Evolutionary conservation across 352 stramenopile genomes (phyloP).

Genomic region (Plasmopara muralis): DNA sequence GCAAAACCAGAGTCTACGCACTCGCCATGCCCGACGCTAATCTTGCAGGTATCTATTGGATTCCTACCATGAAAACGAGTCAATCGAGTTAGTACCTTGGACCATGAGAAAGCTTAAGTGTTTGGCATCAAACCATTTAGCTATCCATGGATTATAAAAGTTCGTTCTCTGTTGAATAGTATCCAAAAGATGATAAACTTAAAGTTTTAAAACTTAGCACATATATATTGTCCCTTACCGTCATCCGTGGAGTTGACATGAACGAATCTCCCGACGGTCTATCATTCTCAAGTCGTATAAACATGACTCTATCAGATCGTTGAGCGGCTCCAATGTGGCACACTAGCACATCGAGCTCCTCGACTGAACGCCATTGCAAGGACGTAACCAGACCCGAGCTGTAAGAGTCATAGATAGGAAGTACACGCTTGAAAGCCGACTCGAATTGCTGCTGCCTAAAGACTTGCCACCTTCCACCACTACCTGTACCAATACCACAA

Average conservation of each 20-base stretch:
- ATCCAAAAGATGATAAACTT: neutral
- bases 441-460: constrained; percentile 9
- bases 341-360: constrained; percentile 22
- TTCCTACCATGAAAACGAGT: constrained; percentile 12
- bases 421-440: constrained; percentile 5
- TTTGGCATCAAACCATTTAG: constrained; percentile 21
- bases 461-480: constrained; percentile 18
- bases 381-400: constrained; percentile 21
- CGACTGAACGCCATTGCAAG: constrained; percentile 27
- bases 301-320: constrained; percentile 12
- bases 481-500: constrained; percentile 13
- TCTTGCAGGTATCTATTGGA: constrained; percentile 16
- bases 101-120: neutral
- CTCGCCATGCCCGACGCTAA: constrained; percentile 28
- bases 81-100: neutral
- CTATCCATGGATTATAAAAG: constrained; percentile 28
- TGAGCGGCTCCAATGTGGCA: constrained; percentile 15
- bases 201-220: neutral
- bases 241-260: constrained; percentile 8
- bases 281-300: constrained; percentile 13
- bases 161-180: constrained; percentile 8
- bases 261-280: neutral
- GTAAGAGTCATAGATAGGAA: constrained; percentile 11
- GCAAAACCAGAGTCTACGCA: too few relatives aligned
- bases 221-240: constrained; percentile 5